Conservation (phyloP, 306 rosid genomes). For the Quercus wislizeni region DNA sequence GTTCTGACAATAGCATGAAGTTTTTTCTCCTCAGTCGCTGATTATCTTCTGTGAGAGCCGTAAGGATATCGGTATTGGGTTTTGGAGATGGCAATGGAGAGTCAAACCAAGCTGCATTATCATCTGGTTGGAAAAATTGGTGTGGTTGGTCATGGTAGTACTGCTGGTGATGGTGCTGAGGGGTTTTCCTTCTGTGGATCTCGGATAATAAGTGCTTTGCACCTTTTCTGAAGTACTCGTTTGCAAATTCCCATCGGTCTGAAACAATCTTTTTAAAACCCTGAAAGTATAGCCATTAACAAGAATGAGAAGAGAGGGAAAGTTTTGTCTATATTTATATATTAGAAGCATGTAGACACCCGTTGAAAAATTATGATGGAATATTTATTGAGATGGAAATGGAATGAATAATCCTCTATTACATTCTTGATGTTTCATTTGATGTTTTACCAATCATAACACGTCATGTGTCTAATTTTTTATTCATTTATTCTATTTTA, state of each 20-base stretch:
- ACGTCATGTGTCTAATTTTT: too few species aligned
- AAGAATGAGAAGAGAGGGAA: neutral
- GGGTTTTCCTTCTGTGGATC: constrained; percentile 73
- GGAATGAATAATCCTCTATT: too few species aligned
- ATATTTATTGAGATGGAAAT: too few species aligned
- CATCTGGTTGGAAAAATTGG: constrained; percentile 34
- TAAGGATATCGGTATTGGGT: constrained; percentile 36
- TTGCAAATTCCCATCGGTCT: constrained; percentile 85
- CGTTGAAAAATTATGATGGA: too few species aligned
- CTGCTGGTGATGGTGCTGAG: constrained; percentile 50
- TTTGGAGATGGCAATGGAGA: constrained; percentile 33
- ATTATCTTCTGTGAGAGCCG: constrained; percentile 64
- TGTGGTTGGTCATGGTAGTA: constrained; percentile 33
- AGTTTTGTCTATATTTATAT: neutral
- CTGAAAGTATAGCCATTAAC: constrained; percentile 23
- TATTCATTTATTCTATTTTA: too few species aligned
- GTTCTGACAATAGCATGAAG: constrained; percentile 68
- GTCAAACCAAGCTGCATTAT: constrained; percentile 28
- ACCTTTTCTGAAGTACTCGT: constrained; percentile 76
- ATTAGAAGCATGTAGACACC: neutral
- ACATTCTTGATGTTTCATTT: too few species aligned
- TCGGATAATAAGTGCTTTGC: constrained; percentile 52
- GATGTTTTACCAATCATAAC: too few species aligned
- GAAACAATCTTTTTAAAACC: constrained; percentile 81
- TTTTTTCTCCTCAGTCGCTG: constrained; percentile 66